phyloP scores from a whole-genome alignment of 2,329 filamentous ascomycete genomes.

The Piedraia hortae region DNA sequence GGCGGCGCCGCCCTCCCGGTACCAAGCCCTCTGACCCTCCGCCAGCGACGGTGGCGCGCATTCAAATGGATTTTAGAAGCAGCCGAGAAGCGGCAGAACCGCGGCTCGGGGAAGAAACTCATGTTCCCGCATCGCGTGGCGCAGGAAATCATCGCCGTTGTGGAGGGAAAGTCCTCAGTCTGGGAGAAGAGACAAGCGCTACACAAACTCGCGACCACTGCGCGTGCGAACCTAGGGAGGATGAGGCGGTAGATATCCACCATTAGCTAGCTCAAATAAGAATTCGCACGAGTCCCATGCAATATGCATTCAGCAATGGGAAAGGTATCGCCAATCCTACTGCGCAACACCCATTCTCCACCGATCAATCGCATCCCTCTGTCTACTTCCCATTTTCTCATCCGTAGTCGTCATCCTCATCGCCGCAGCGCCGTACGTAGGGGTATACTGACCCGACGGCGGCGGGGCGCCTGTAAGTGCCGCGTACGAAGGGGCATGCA shows the following conservation, averaged over 20 bases:
- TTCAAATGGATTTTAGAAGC: constrained; percentile 72
- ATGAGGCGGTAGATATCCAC: too few species aligned
- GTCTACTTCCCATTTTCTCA: constrained; percentile 19
- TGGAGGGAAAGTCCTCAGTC: constrained; percentile 56
- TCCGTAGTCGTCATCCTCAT: constrained; percentile 5
- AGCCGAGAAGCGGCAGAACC: constrained; percentile 50
- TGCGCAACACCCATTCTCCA: constrained; percentile 24
- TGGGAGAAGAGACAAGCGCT: constrained; percentile 59
- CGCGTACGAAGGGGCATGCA: background rate
- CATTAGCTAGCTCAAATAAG: too few species aligned
- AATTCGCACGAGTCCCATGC: background rate
- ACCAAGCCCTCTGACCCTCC: constrained; percentile 44
- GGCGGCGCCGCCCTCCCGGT: constrained; percentile 66
- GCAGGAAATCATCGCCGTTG: constrained; percentile 62
- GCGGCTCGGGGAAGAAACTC: constrained; percentile 35
- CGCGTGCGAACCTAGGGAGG: constrained; percentile 38
- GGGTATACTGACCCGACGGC: constrained; percentile 2
- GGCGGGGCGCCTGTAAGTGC: background rate
- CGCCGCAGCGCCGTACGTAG: constrained; percentile 2
- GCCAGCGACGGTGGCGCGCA: constrained; percentile 51
- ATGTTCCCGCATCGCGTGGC: constrained; percentile 55
- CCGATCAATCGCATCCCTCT: constrained; percentile 29
- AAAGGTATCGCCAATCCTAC: too few species aligned
- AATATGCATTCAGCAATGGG: too few species aligned
- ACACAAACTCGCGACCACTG: constrained; percentile 56